Evolutionary conservation across 176 grass and related monocot genomes (phyloP), one percentile per base, ranked within the genome.

Genomic region (Carex pumila): DNA sequence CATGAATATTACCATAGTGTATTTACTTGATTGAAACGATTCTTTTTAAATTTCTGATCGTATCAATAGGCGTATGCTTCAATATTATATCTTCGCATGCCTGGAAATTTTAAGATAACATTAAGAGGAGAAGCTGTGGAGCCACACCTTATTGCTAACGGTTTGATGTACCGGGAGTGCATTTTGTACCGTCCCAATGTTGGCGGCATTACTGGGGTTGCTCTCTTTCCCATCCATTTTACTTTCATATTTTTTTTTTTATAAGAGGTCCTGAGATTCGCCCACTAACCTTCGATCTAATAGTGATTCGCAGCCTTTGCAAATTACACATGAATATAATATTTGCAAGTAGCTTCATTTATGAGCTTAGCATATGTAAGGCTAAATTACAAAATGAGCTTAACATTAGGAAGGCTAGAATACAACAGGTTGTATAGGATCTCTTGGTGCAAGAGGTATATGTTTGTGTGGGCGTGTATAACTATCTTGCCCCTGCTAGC

Each of bases 151-250:
- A 81, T 99, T 62, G 88, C 89, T 83, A 94, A 90, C 64, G 93
- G 95, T 88, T 84, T 99, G 68, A 89, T 95, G 77, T 99, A 95
- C 85, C 89, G 93, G 10, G 96, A 99, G 65, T 99, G 96, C 5
- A 89, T 99, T 62, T 85, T 93, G 89, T 99, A 99, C 84, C 91
- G 79, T 81, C 96, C 96, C 52, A 93, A 99, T 64, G 83, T 92
- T 81, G 53, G 79, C 56, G 93, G 96, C 79, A 43, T 87, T 60
- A 77, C 56, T 32, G 91, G 91, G 96, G 96, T 99, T 90, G 30
- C 37, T 86, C 41, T 57, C 73, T 57, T 57, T 78, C 73, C 14
- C 29, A 56, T 78, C 13, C 25, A 77, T 30, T 77, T 54, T 13
- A 56, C 6, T 68, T 34, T 36, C 50, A 77, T 53, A 75, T 2